phyloP scores from a whole-genome alignment of 2,329 filamentous ascomycete genomes.

The Fusarium sp. region DNA sequence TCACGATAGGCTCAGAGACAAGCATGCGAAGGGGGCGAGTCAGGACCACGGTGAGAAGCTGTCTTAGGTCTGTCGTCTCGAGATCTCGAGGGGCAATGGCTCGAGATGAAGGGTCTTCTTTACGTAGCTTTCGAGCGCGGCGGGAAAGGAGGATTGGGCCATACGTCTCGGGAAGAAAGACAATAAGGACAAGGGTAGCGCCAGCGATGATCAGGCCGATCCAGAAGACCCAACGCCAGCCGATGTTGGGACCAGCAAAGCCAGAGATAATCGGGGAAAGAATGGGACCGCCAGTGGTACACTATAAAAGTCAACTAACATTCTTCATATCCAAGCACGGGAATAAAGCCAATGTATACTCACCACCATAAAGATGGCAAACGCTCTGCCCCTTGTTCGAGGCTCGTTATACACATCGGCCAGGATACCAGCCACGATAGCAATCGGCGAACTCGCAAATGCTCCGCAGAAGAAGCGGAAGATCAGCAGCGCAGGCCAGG shows the following conservation, averaged over 20 bases:
- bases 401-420: constrained; percentile 75
- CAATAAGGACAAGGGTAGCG: constrained; percentile 69
- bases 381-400: constrained; percentile 68
- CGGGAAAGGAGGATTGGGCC: constrained; percentile 70
- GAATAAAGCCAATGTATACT: constrained; percentile 39
- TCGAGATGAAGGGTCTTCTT: constrained; percentile 64
- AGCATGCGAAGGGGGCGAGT: constrained; percentile 82
- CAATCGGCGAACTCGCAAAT: constrained; percentile 71
- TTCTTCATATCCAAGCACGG: background rate
- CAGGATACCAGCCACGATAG: constrained; percentile 74
- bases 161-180: constrained; percentile 77
- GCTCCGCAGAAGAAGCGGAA: constrained; percentile 69
- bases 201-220: constrained; percentile 78
- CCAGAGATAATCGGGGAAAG: constrained; percentile 76
- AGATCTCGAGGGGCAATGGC: constrained; percentile 75
- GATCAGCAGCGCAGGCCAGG: constrained; percentile 66
- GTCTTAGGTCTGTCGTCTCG: constrained; percentile 68
- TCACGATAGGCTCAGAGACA: constrained; percentile 79
- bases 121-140: constrained; percentile 71
- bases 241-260: constrained; percentile 69
- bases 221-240: constrained; percentile 81
- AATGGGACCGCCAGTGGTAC: constrained; percentile 77
- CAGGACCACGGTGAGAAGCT: constrained; percentile 78
- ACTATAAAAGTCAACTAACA: constrained; percentile 54
- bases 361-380: constrained; percentile 76